Base-by-base conservation (phyloP, 257 asterid species). In the Craterostigma plantagineum region DNA sequence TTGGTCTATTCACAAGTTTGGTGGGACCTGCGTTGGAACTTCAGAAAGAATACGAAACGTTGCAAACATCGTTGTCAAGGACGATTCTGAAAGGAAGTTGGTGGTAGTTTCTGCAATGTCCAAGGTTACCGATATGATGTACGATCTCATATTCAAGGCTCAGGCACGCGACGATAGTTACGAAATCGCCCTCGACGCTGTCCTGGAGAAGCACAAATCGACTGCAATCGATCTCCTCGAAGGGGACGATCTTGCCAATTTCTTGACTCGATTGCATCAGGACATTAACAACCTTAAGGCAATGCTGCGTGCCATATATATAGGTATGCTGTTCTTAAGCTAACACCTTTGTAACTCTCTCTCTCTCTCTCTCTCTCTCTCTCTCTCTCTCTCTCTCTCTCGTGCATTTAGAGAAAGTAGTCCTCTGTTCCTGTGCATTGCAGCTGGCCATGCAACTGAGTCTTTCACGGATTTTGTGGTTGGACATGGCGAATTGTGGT, bases 401-500 rank as follows among this genome's bases (percentile, higher is more conserved):
- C 30, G 2, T n/a, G n/a, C n/a, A 23, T 23, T 23, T 23, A 23
- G 30, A 23, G 30, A 23, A 23, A 23, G 30, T 23, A 6, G n/a
- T n/a, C n/a, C n/a, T n/a, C n/a, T n/a, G n/a, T 36, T 36, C 14
- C 8, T 36, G 4, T 69, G 42, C 66, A 43, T 16, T 76, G 77
- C 87, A 90, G 99, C 99, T 67, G 99, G 99, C 52, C 95, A 90
- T 50, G 95, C 62, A 10, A 79, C 99, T 6, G 95, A 90, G 53
- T 79, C 99, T n/a, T 83, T 83, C 61, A 77, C 99, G 0, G 99
- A 90, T 56, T 90, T 83, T 77, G 99, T 83, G 67, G 99, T 63
- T 38, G 99, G 99, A 46, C 91, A 90, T 50, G 95, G 99, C 5
- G 99, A 90, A 77, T 61, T 90, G 47, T 90, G 99, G 99, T 83